These are phyloP conservation scores for Russula olivacea DNA, from an alignment of 768 basidiomycete species.

Conservation along the genomic window DNA sequence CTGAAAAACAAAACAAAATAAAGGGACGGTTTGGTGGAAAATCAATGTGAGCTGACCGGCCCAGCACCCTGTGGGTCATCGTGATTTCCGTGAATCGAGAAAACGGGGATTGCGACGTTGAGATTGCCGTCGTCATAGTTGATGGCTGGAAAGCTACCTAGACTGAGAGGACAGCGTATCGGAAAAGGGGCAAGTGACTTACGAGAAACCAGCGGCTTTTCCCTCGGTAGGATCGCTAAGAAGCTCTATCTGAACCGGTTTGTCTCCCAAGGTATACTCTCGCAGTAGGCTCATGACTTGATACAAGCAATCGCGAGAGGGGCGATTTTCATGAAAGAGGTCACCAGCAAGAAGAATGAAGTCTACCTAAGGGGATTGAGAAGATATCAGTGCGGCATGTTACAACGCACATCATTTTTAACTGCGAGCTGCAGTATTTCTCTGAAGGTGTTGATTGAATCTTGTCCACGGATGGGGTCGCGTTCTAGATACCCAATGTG, in stretches of 20 bases:
- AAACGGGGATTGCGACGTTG: constrained; percentile 93
- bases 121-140: constrained; percentile 97
- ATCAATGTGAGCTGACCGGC: constrained; percentile 47
- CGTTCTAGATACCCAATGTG: constrained; percentile 94
- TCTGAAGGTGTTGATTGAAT: constrained; percentile 90
- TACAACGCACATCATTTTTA: constrained; percentile 66
- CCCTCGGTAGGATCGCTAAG: constrained; percentile 92
- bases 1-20: constrained; percentile 35
- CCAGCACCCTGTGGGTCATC: constrained; percentile 98
- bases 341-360: constrained; percentile 94
- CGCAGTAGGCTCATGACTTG: constrained; percentile 83
- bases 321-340: constrained; percentile 96
- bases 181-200: constrained; percentile 30
- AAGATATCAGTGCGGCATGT: constrained; percentile 4
- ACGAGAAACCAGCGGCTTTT: constrained; percentile 80
- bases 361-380: constrained; percentile 62
- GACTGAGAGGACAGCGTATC: constrained; percentile 5
- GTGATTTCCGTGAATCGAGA: constrained; percentile 99
- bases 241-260: constrained; percentile 85
- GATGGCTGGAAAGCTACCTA: constrained; percentile 80
- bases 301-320: constrained; percentile 84
- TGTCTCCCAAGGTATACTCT: constrained; percentile 85
- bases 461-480: constrained; percentile 90
- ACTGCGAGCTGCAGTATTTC: constrained; percentile 91
- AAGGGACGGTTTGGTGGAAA: neutral